Conservation (phyloP, 2,329 filamentous ascomycete genomes). For the Rugonectria rugulosa region DNA sequence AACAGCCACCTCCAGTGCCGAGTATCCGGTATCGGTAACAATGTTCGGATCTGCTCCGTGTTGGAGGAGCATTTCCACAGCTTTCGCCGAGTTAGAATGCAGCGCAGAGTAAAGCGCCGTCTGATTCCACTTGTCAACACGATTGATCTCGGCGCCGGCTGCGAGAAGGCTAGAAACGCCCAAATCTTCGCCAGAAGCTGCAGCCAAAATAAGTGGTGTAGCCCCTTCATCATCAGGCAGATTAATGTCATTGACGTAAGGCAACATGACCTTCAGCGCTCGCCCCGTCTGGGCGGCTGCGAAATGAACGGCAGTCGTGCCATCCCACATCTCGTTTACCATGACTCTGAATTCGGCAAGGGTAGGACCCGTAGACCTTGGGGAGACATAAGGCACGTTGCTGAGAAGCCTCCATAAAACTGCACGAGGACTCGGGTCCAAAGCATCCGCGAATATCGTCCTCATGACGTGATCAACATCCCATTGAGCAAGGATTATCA, state of each 20-base stretch:
- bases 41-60: constrained; percentile 26
- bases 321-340: constrained; percentile 26
- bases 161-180: constrained; percentile 23
- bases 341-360: constrained; percentile 17
- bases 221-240: constrained; percentile 22
- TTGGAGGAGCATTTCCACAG: constrained; percentile 22
- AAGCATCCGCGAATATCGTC: constrained; percentile 17
- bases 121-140: constrained; percentile 21
- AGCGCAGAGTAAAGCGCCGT: constrained; percentile 27
- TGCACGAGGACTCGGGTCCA: constrained; percentile 4
- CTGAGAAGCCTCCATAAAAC: constrained; percentile 4
- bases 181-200: constrained; percentile 14
- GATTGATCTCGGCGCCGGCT: constrained; percentile 26
- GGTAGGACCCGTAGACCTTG: not conserved
- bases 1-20: constrained; percentile 21
- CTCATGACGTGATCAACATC: constrained; percentile 23
- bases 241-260: constrained; percentile 24
- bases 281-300: constrained; percentile 24
- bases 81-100: constrained; percentile 16
- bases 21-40: constrained; percentile 14
- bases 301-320: constrained; percentile 28
- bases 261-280: constrained; percentile 24
- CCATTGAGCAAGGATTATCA: constrained; percentile 28
- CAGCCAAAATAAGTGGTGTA: constrained; percentile 27
- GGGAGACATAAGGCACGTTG: constrained; percentile 8